A percentile compares a stretch with the other conserved stretches of the same genome.
Conservation (phyloP, 305 asterid species). For the Fraxinus albicans region DNA sequence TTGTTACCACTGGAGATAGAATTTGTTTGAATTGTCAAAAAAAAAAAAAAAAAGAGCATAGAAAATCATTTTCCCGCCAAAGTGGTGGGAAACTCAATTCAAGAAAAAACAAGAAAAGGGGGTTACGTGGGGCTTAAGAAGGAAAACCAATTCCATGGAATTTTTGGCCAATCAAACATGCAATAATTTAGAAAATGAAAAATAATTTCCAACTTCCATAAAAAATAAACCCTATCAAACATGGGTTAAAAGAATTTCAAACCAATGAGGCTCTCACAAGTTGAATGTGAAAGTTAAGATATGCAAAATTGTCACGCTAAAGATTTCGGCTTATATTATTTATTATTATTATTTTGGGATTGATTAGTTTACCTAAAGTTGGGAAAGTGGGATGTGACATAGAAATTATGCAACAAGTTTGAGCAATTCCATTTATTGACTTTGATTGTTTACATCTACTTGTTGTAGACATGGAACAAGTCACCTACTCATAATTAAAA, state of each 20-base stretch:
- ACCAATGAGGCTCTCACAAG: neutral
- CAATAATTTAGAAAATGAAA: too few relatives aligned
- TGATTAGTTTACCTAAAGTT: neutral
- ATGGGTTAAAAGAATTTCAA: neutral
- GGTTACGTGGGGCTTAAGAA: too few relatives aligned
- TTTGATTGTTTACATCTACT: conserved; percentile 7
- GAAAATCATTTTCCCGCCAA: too few relatives aligned
- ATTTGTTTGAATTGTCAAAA: too few relatives aligned
- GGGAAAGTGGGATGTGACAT: neutral
- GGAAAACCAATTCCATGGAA: too few relatives aligned
- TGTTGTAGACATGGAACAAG: conserved; percentile 13
- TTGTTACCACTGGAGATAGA: too few relatives aligned
- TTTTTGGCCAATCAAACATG: too few relatives aligned
- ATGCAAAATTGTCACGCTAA: neutral
- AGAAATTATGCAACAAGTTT: neutral
- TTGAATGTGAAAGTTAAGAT: neutral
- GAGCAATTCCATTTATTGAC: neutral
- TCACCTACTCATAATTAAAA: conserved; percentile 11
- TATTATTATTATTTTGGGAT: neutral
- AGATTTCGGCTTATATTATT: neutral
- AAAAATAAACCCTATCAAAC: too few relatives aligned
- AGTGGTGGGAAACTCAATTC: too few relatives aligned
- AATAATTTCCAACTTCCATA: too few relatives aligned
- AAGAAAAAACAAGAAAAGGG: too few relatives aligned
- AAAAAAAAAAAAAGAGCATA: too few relatives aligned